These are phyloP conservation scores for Epicoccum sorghinum DNA, from an alignment of 2,329 filamentous ascomycete species.

Conservation along the genomic window DNA sequence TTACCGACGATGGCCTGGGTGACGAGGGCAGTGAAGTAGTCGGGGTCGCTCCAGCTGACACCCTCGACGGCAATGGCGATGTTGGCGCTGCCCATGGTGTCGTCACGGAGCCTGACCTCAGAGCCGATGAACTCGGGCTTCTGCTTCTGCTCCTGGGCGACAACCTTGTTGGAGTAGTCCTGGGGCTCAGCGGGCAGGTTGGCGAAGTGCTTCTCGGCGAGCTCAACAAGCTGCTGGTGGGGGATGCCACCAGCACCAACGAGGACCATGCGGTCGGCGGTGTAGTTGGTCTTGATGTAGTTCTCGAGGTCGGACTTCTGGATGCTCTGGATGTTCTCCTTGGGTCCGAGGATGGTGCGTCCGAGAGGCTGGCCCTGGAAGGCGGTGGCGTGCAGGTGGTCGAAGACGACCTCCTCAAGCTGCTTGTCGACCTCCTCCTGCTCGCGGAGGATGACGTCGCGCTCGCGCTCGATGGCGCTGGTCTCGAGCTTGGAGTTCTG, in stretches of 20 bases:
- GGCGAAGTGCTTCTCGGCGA: slow-evolving; percentile 95
- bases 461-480: slow-evolving; percentile 92
- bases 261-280: slow-evolving; percentile 98
- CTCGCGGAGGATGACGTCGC: slow-evolving; percentile 97
- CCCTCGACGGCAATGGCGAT: slow-evolving; percentile 98
- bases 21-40: slow-evolving; percentile 98
- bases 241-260: slow-evolving; percentile 93
- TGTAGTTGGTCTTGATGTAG: slow-evolving; percentile 99
- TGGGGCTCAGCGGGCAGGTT: slow-evolving; percentile 76
- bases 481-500: slow-evolving; percentile 98
- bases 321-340: slow-evolving; percentile 98
- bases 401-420: slow-evolving; percentile 98
- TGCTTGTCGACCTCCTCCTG: slow-evolving; percentile 99
- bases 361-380: slow-evolving; percentile 96
- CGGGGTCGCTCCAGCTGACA: slow-evolving; percentile 98
- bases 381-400: slow-evolving; percentile 97
- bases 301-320: slow-evolving; percentile 85
- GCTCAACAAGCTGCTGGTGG: slow-evolving; percentile 90
- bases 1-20: slow-evolving; percentile 99
- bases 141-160: slow-evolving; percentile 77
- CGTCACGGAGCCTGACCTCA: slow-evolving; percentile 92
- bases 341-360: slow-evolving; percentile 95
- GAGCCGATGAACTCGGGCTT: slow-evolving; percentile 96
- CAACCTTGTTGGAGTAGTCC: slow-evolving; percentile 72
- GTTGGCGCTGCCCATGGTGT: slow-evolving; percentile 94